Base-by-base conservation (phyloP, 2,329 filamentous ascomycete species). In the Dendrostoma leiphaemia region DNA sequence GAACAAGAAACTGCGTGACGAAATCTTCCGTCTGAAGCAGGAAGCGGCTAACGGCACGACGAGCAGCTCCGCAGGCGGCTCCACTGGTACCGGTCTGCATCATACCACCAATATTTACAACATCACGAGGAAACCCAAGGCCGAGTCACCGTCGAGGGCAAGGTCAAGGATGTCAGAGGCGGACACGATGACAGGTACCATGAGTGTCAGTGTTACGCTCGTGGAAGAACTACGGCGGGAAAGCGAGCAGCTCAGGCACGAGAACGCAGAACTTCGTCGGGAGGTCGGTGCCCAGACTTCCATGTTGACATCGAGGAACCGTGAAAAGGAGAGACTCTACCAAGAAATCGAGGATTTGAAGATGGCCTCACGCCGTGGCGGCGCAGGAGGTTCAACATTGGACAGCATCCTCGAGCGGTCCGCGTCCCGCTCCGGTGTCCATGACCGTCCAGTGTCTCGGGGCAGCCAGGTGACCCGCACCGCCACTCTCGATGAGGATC, bases 271-370 rank as follows among this genome's bases (percentile, higher is more conserved):
- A 68, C 73, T 99, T 29, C 85, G 93, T 50, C 88, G 92, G 51
- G 92, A 97, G 69, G 89, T 97, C 28, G 91, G 92, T 58, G 94
- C 94, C 3, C 94, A 99, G 69, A 96, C 92, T 1, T 97, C 92
- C 0, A 97, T 99, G 91, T 81, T 99, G 31, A 97, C 93, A 1
- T 97, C 94, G 32, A 83, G 94, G 23, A 97, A 97, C 65, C 88
- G 91, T 24, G 94, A 99, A 67, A 95, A 96, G 67, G 92, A 97
- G 67, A 85, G 91, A 5, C 78, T 99, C 8, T 96, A 97, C 69
- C 91, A 96, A 67, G 93, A 99, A 68, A 97, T 97, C 59, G 94
- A 99, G 71, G 92, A 97, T 58, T 78, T 99, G 59, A 99, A 97
- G 72, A 84, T 97, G 63, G 85, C 89, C 2, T 87, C 91, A 61